Evolutionary conservation across 2,329 filamentous ascomycete genomes (phyloP).

Genomic region (Pyricularia sp.): DNA sequence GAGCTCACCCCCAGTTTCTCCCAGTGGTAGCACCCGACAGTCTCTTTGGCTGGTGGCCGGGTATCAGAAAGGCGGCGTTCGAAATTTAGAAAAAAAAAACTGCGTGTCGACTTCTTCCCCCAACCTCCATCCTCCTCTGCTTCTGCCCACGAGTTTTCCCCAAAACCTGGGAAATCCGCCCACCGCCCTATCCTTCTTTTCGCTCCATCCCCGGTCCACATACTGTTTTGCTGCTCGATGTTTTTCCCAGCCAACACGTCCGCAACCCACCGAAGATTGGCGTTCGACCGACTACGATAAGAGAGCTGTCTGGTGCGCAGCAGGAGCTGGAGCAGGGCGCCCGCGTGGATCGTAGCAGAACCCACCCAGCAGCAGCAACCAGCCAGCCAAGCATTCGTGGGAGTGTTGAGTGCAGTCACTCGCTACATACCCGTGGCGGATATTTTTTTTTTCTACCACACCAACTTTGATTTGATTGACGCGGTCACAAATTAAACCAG

Average conservation of each 20-base stretch:
- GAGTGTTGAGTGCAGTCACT: slow-evolving; percentile 3
- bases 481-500: not conserved
- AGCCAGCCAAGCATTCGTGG: slow-evolving; percentile 1
- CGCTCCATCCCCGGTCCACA: not conserved
- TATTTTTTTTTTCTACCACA: not conserved
- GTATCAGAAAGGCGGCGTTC: not conserved
- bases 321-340: not conserved
- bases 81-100: slow-evolving; percentile 1
- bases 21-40: not conserved
- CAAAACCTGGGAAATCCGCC: not conserved
- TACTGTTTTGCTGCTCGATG: not conserved
- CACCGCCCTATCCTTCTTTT: not conserved
- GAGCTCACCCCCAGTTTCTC: not conserved
- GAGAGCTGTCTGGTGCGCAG: slow-evolving; percentile 1
- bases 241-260: not conserved
- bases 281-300: not conserved
- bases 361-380: not conserved
- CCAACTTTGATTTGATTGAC: not conserved
- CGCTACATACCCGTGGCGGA: not conserved
- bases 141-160: not conserved
- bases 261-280: not conserved
- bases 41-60: not conserved
- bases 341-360: slow-evolving; percentile 1
- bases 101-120: slow-evolving; percentile 5
- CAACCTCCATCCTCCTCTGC: slow-evolving; percentile 8